Evolutionary conservation across 345 rosid genomes (phyloP).

Genomic region (Lumnitzera racemosa): DNA sequence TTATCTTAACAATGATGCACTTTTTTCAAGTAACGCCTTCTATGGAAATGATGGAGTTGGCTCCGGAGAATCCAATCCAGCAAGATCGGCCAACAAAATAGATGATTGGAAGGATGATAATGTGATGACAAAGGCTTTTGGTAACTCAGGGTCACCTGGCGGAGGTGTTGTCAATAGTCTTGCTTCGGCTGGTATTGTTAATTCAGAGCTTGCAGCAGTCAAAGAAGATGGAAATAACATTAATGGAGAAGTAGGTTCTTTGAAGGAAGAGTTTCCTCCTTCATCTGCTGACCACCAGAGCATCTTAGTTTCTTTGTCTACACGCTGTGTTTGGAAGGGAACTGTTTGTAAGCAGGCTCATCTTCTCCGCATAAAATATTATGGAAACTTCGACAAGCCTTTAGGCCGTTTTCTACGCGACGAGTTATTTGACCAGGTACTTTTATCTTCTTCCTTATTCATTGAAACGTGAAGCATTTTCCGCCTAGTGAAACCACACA

Average conservation of each 20-base stretch:
- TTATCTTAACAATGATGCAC: too few species aligned
- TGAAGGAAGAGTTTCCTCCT: constrained; percentile 82
- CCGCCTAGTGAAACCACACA: not conserved
- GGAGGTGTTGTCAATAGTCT: constrained; percentile 14
- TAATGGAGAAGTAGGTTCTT: constrained; percentile 40
- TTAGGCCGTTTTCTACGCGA: constrained; percentile 83
- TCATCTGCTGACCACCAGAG: constrained; percentile 92
- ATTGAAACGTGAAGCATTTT: constrained; percentile 1
- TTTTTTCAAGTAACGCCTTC: too few species aligned
- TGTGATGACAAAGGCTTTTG: constrained; percentile 12
- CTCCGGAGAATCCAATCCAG: constrained; percentile 26
- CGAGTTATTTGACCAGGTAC: constrained; percentile 89
- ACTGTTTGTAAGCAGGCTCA: constrained; percentile 86
- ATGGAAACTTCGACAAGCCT: constrained; percentile 90
- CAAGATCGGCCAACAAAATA: constrained; percentile 9
- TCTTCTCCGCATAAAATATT: constrained; percentile 86
- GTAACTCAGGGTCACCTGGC: constrained; percentile 14
- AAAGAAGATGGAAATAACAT: constrained; percentile 21
- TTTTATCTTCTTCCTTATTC: not conserved
- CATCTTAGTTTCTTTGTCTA: constrained; percentile 89
- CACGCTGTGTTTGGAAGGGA: constrained; percentile 92
- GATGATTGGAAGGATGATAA: constrained; percentile 10
- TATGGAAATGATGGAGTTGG: constrained; percentile 22
- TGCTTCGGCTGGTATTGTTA: constrained; percentile 13
- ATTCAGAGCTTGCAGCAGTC: constrained; percentile 18